Evolutionary conservation across 768 basidiomycete species (phyloP), one percentile per base, ranked within the genome.

Genomic region (Boletus insuetus): DNA sequence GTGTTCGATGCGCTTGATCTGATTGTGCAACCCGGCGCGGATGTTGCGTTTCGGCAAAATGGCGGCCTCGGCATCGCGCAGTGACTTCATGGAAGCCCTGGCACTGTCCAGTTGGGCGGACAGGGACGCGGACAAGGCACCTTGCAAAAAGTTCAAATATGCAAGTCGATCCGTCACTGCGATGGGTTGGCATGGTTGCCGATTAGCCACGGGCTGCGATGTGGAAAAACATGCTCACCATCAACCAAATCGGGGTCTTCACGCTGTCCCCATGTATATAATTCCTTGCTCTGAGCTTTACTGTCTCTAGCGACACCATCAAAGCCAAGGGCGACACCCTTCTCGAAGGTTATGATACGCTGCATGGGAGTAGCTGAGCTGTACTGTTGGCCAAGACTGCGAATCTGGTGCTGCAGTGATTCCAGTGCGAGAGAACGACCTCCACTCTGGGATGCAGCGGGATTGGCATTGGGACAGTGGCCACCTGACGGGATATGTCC

Each of bases 211-310:
- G 35, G 5, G 12, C 3, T 13, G 26, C 44, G 60, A 49, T 44
- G 43, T 45, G 11, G 48, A 35, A 54, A 34, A 54, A 34, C 14
- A n/a, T 35, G 46, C 79, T 43, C 52, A 85, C 88, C 87, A 74
- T 91, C 91, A 64, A 82, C 91, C 68, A 94, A 56, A 75, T 94
- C 91, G 19, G 80, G 77, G 6, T 73, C 69, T 62, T 92, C 86
- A 1, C 67, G 64, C 67, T 92, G 90, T 13, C 91, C 91, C 91
- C 91, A 94, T 14, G 81, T 82, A 63, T 91, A 94, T 24, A 93
- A 74, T 56, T 93, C 92, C 71, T 92, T 93, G 78, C 89, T 89
- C 66, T 86, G 83, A 1, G 80, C 73, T 66, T 91, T 86, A 9
- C 79, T 64, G 63, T 91, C 85, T 59, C 86, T 82, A 4, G 84